phyloP scores from a whole-genome alignment of 495 filamentous ascomycete species.

The Penicillium parvum region DNA sequence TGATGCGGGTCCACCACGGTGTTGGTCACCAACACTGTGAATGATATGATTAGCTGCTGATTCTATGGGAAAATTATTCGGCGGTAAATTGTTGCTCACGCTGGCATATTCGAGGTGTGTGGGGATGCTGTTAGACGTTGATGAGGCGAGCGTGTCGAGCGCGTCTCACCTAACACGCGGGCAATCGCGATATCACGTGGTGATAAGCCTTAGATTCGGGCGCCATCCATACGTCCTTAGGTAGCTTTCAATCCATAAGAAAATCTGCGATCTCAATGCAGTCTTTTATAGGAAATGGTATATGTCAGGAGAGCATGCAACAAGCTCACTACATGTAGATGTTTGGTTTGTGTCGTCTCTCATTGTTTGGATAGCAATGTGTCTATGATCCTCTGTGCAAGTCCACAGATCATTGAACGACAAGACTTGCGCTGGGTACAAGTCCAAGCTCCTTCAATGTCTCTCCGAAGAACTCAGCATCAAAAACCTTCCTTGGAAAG shows the following conservation, averaged over 20 bases:
- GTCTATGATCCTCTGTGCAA: neutral
- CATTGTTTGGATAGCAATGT: slow-evolving; percentile 8
- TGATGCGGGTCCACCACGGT: slow-evolving; percentile 42
- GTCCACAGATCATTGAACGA: slow-evolving; percentile 51
- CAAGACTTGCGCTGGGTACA: slow-evolving; percentile 80
- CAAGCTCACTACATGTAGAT: too few species aligned
- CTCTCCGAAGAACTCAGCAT: slow-evolving; percentile 76
- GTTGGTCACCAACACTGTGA: slow-evolving; percentile 75
- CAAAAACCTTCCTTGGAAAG: slow-evolving; percentile 82
- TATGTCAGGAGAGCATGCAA: too few species aligned
- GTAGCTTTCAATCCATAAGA: too few species aligned
- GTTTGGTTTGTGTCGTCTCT: slow-evolving; percentile 13
- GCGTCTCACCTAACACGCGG: slow-evolving; percentile 28
- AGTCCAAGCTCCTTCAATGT: slow-evolving; percentile 89
- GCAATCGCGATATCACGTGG: slow-evolving; percentile 43
- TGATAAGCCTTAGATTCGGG: slow-evolving; percentile 15
- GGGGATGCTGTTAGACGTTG: slow-evolving; percentile 8
- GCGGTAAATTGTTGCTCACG: slow-evolving; percentile 26
- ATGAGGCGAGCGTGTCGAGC: slow-evolving; percentile 16
- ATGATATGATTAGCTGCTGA: slow-evolving; percentile 24
- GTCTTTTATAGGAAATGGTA: too few species aligned
- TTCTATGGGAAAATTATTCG: neutral
- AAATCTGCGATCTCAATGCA: too few species aligned
- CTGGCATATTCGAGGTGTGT: slow-evolving; percentile 35
- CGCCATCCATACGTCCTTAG: neutral